Conservation (phyloP, 805 yeast species). For the Candida germanica region DNA sequence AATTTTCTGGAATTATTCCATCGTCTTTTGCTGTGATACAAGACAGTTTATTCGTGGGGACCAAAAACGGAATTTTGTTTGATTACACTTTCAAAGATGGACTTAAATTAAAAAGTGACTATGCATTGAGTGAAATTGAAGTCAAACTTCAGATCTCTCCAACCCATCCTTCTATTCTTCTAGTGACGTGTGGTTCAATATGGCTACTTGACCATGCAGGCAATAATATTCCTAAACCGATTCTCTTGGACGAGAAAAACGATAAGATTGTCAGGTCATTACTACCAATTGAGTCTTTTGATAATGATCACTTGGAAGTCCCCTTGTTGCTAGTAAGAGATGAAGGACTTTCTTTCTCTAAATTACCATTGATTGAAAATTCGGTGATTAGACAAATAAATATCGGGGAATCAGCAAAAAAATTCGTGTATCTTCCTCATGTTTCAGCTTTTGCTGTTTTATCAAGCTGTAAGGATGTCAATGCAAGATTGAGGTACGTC, state of each 20-base stretch:
- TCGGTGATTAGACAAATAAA: conserved; percentile 28
- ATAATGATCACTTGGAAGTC: not conserved
- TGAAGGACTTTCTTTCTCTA: conserved; percentile 33
- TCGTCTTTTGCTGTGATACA: conserved; percentile 13
- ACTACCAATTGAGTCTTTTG: conserved; percentile 2
- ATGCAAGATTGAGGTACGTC: conserved; percentile 27
- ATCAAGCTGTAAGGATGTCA: conserved; percentile 26
- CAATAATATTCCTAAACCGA: conserved; percentile 25
- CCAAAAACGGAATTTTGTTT: conserved; percentile 30
- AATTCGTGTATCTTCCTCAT: conserved; percentile 27
- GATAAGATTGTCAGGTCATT: conserved; percentile 23
- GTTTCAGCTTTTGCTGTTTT: conserved; percentile 27
- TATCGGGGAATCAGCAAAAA: conserved; percentile 32
- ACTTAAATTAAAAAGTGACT: conserved; percentile 6
- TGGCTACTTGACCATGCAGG: conserved; percentile 33
- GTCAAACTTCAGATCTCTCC: conserved; percentile 16
- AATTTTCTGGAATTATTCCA: conserved; percentile 14
- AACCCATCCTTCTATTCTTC: conserved; percentile 17
- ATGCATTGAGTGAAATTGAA: conserved; percentile 26
- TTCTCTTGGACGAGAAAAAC: conserved; percentile 33
- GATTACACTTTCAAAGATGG: conserved; percentile 11
- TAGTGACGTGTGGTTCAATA: conserved; percentile 23
- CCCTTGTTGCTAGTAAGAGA: conserved; percentile 23
- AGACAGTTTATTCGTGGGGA: conserved; percentile 23
- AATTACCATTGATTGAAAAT: conserved; percentile 20